Percentiles rank a stretch among this genome's conserved stretches.
Evolutionary conservation across 2,329 filamentous ascomycete genomes (phyloP).

Genomic region (Fusarium sp.): DNA sequence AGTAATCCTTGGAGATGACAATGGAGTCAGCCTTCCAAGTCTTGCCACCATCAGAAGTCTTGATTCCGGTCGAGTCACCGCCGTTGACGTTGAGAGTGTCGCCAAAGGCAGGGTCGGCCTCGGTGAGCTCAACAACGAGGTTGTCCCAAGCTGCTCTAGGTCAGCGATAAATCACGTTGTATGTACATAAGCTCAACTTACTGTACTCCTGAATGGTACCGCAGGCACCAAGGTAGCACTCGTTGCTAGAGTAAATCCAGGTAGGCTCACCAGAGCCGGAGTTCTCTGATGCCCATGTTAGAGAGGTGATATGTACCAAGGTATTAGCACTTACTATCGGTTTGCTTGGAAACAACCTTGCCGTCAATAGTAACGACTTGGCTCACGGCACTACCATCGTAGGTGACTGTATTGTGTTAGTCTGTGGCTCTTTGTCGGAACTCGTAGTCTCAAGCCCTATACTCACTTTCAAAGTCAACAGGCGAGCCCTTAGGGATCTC

Average conservation of each 20-base stretch:
- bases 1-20: slow-evolving; percentile 6
- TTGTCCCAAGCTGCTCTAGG: neutral
- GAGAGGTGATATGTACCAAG: neutral
- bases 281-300: neutral
- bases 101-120: neutral
- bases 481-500: neutral
- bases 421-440: neutral
- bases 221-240: slow-evolving; percentile 18
- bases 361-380: neutral
- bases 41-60: slow-evolving; percentile 9
- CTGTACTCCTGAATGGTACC: slow-evolving; percentile 14
- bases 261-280: neutral
- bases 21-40: slow-evolving; percentile 2
- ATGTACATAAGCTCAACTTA: neutral
- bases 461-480: neutral
- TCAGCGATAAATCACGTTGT: neutral
- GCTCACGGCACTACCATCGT: neutral
- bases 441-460: neutral
- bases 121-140: neutral
- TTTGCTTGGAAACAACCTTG: neutral
- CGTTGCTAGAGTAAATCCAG: slow-evolving; percentile 24
- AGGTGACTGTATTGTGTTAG: neutral
- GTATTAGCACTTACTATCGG: neutral
- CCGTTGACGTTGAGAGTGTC: neutral
- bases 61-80: neutral